phyloP scores from a whole-genome alignment of 2,329 filamentous ascomycete genomes.

The Fusarium torreyae region DNA sequence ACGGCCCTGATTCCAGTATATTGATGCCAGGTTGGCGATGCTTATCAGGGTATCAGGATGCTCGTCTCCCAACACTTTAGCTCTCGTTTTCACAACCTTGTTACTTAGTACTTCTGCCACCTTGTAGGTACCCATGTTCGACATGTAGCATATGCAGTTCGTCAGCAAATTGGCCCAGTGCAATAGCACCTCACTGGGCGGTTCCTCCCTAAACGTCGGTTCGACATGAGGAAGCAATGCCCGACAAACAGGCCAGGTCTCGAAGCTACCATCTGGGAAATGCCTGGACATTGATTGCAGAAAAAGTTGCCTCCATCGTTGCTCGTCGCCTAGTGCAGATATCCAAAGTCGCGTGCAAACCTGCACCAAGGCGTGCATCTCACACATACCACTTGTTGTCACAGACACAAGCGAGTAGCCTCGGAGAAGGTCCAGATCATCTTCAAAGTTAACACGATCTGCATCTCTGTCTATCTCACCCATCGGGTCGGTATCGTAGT shows the following conservation, averaged over 20 bases:
- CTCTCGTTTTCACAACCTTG: background rate
- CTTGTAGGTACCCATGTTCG: background rate
- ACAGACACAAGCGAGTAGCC: constrained; percentile 20
- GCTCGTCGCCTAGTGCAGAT: rapidly evolving
- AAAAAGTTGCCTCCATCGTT: constrained; percentile 7
- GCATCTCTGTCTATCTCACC: too few species aligned
- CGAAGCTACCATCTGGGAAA: constrained; percentile 5
- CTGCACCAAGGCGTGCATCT: constrained; percentile 22
- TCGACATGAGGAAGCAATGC: constrained; percentile 14
- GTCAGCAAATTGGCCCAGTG: background rate
- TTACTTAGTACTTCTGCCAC: background rate
- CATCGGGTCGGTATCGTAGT: too few species aligned
- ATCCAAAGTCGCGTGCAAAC: constrained; percentile 6
- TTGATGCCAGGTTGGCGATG: background rate
- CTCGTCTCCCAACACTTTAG: background rate
- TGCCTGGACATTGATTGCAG: background rate
- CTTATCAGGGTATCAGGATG: background rate
- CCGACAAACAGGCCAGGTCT: constrained; percentile 15
- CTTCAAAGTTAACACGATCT: too few species aligned
- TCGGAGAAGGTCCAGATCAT: constrained; percentile 29
- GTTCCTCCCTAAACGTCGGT: background rate
- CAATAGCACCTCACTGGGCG: background rate
- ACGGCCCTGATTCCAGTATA: background rate
- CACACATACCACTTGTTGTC: background rate
- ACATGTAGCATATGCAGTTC: background rate